Percentiles rank a stretch among this genome's conserved stretches.
phyloP scores from a whole-genome alignment of 2,329 filamentous ascomycete genomes.

The Zymoseptoria crescenta region DNA sequence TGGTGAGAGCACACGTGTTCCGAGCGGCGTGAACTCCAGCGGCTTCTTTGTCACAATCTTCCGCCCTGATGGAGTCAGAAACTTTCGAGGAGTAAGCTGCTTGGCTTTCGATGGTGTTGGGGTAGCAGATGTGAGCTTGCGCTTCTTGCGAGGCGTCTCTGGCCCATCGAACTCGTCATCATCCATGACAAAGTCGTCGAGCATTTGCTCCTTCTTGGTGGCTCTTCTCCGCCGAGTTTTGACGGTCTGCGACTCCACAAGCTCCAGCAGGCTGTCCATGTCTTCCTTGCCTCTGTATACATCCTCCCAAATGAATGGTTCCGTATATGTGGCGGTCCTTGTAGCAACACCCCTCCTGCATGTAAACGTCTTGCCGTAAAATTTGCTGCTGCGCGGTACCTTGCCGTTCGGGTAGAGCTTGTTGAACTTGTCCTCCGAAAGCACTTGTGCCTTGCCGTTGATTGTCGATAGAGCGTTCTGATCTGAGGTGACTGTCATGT shows the following conservation, averaged over 20 bases:
- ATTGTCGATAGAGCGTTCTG: conserved; percentile 80
- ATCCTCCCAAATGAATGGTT: conserved; percentile 88
- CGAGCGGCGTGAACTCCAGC: conserved; percentile 91
- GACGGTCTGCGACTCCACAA: conserved; percentile 66
- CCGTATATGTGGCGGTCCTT: conserved; percentile 79
- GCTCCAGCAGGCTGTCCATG: conserved; percentile 56
- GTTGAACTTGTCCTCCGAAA: conserved; percentile 64
- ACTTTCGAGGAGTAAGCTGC: conserved; percentile 43
- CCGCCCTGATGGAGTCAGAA: conserved; percentile 58
- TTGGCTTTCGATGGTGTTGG: conserved; percentile 39
- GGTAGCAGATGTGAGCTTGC: conserved; percentile 40
- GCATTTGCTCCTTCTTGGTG: conserved; percentile 28
- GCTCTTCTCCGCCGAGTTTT: conserved; percentile 50
- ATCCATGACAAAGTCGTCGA: conserved; percentile 41
- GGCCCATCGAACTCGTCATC: conserved; percentile 32
- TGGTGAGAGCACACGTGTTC: conserved; percentile 74
- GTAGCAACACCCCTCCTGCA: conserved; percentile 86
- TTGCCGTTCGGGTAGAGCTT: conserved; percentile 65
- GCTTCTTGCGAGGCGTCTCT: conserved; percentile 40
- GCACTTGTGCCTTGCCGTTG: conserved; percentile 75
- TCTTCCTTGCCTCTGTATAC: conserved; percentile 63
- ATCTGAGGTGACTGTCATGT: conserved; percentile 82
- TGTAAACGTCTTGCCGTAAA: conserved; percentile 79
- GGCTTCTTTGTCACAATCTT: conserved; percentile 73
- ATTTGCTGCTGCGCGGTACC: conserved; percentile 62